Conservation (phyloP, 2,329 filamentous ascomycete species). For the Cladosporium velox region DNA sequence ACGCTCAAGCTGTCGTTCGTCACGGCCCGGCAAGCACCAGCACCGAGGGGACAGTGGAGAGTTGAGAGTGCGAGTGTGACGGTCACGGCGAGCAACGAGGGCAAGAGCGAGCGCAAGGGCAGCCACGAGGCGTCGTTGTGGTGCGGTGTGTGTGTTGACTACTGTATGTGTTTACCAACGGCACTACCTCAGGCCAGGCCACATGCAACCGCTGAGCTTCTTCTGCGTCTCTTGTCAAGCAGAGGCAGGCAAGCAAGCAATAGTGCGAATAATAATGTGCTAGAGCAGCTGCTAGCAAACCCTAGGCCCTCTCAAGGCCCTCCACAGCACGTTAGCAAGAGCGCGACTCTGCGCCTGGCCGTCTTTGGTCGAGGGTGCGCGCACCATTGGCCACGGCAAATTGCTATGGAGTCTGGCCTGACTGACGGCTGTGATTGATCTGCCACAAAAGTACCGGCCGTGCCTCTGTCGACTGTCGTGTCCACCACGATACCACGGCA, state of each 20-base stretch:
- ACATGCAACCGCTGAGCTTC: slow-evolving; percentile 6
- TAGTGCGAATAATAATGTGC: background rate
- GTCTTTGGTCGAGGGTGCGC: background rate
- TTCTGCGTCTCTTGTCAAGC: background rate
- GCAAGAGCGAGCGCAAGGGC: background rate
- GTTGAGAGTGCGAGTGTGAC: background rate
- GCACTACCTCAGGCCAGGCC: background rate
- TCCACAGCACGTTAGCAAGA: background rate
- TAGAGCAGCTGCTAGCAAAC: slow-evolving; percentile 2
- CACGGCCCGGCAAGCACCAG: slow-evolving; percentile 11
- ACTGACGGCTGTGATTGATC: background rate
- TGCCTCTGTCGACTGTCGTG: background rate
- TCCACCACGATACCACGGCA: background rate
- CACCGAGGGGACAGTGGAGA: background rate
- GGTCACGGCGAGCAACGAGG: background rate
- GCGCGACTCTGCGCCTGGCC: slow-evolving; percentile 12
- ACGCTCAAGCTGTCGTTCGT: slow-evolving; percentile 1
- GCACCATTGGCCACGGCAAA: slow-evolving; percentile 12
- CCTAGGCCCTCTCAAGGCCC: slow-evolving; percentile 8
- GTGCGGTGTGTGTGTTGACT: background rate
- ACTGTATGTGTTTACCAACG: background rate
- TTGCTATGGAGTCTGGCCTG: slow-evolving; percentile 16
- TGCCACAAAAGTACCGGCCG: background rate
- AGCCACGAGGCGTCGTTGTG: slow-evolving; percentile 4
- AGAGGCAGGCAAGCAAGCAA: background rate